Conservation (phyloP, 768 basidiomycete species). For the Polyporus arcularius region DNA sequence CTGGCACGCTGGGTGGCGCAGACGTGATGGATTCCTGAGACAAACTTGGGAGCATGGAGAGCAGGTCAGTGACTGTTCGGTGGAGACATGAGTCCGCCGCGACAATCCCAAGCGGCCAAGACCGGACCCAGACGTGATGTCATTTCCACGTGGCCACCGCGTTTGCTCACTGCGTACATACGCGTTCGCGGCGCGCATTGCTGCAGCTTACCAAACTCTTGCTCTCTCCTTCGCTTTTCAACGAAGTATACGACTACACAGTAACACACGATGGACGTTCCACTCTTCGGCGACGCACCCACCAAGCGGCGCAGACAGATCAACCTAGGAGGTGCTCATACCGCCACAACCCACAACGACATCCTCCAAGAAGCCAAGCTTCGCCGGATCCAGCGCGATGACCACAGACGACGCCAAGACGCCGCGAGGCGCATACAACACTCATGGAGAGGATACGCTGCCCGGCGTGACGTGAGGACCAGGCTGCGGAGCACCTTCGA, state of each 20-base stretch:
- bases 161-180: not conserved
- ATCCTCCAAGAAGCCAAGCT: conserved; percentile 67
- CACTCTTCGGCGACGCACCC: conserved; percentile 46
- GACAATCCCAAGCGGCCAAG: not conserved
- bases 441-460: conserved; percentile 62
- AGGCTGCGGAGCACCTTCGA: conserved; percentile 54
- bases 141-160: not conserved
- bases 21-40: not conserved
- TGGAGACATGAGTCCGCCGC: not conserved
- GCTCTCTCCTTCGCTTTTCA: too few species aligned
- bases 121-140: not conserved
- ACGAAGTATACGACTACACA: too few species aligned
- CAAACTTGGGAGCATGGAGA: too few species aligned
- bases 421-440: conserved; percentile 64
- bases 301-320: conserved; percentile 56
- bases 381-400: conserved; percentile 57
- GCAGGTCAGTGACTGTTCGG: too few species aligned
- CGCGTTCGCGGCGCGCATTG: not conserved
- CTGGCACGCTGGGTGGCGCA: not conserved
- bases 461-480: conserved; percentile 41
- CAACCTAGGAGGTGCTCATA: conserved; percentile 70
- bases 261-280: conserved; percentile 11
- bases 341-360: conserved; percentile 50
- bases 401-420: conserved; percentile 56
- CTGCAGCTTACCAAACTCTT: too few species aligned